Base-by-base conservation (phyloP, 192 early-diverging fungal species). In the Linnemannia elongata region DNA sequence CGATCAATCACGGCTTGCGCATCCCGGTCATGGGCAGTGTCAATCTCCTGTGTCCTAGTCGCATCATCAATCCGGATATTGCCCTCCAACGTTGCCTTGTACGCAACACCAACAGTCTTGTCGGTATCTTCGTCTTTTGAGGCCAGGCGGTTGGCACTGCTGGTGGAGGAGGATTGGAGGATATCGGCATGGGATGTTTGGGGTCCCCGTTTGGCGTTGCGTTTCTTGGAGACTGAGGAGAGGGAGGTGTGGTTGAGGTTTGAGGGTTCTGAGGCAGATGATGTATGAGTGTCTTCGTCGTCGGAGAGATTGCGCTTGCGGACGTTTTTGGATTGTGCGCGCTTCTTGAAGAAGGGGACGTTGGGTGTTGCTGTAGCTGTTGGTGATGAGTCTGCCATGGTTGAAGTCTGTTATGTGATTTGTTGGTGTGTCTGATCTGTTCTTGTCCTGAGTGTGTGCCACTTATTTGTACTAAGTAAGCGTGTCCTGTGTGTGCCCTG, bases 261-360 rank as follows among this genome's bases (percentile, higher is more conserved):
- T 12, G 81, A 90, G 24, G 89, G 78, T 70, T 88, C 88, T 54
- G 91, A 88, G 2, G 83, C 78, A 17, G 74, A 54, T 42, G 71
- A 42, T 6, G 80, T 55, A 54, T 91, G 38, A 45, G 44, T 84
- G 38, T 82, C 72, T 35, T 89, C 90, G 24, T 88, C 89, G 49
- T 86, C 87, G 10, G 77, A 81, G 47, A 79, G 76, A 49, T 92
- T 89, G 41, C 93, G 88, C 78, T 93, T 93, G n/a, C 91, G 83
- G 47, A 92, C 80, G 45, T 92, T 92, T 78, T 91, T 92, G 55
- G 78, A 89, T 55, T 85, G 85, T 41, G 76, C 72, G 57, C 92
- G 83, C 80, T 93, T 93, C 81, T 93, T 93, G 77, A 93, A 93
- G 76, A 93, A 90, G 20, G 91, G 85, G 4, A 91, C 90, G 47